Evolutionary conservation across 1,284 basidiomycete genomes (phyloP), one percentile per base, ranked within the genome.

Genomic region (Pholiota adiposa): DNA sequence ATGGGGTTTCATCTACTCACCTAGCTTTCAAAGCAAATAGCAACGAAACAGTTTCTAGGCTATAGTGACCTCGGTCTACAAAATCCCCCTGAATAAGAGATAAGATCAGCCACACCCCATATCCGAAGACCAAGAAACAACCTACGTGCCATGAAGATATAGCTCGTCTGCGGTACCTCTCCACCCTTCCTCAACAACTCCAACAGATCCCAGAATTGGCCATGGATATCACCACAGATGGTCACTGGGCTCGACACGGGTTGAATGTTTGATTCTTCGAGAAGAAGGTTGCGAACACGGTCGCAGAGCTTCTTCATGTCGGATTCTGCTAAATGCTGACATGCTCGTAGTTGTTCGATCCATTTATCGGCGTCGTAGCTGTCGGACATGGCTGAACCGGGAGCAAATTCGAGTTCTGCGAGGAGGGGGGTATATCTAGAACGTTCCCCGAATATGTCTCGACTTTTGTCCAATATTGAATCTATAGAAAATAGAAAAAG

Each of bases 181-280:
- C 96, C 97, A 7, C 96, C 97, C 63, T 94, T 92, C 67, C 94
- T 78, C 67, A 98, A 81, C 34, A 98, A 80, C 78, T 98, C 96
- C 18, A 96, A 78, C 21, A 98, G 81, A 72, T 98, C 95, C 94
- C 94, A 98, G 73, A 97, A 96, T 75, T 97, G 95, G 21, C 95
- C 95, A 70, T 97, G 95, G 51, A 97, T 96, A 73, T 97, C 95
- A 19, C 95, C 95, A 51, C 72, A 73, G 34, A 73, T 73, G 4
- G 72, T 73, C 34, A 69, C 68, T 19, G 68, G 96, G 55, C 87
- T 90, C 18, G 88, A 89, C 36, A 98, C 94, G 12, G 94, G 94
- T 70, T 97, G 95, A 55, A 98, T 96, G 71, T 98, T 98, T 63
- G 90, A 92, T 75, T 98, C 96, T 74, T 98, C 96, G 71, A 98